Evolutionary conservation across 2,329 filamentous ascomycete genomes (phyloP).

Genomic region (Zymoseptoria ardabiliae): DNA sequence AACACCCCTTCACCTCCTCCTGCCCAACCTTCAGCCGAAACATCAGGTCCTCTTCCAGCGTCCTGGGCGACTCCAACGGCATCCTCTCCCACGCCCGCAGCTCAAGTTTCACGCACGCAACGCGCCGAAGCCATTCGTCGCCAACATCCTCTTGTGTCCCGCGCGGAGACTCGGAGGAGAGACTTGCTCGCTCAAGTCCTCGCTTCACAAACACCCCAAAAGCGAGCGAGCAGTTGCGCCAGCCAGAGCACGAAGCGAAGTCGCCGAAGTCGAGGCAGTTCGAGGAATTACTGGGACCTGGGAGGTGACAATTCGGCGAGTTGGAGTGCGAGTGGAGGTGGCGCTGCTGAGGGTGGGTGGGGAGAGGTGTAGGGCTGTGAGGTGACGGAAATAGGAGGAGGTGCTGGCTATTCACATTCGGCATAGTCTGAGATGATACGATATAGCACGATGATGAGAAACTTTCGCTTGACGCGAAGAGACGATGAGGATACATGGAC

Average conservation of each 20-base stretch:
- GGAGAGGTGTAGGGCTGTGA: slow-evolving; percentile 53
- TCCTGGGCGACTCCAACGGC: slow-evolving; percentile 27
- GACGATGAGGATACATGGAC: not conserved
- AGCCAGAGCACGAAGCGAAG: slow-evolving; percentile 77
- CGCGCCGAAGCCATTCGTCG: slow-evolving; percentile 79
- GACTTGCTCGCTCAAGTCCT: not conserved
- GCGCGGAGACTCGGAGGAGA: slow-evolving; percentile 29
- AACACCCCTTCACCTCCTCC: slow-evolving; percentile 17
- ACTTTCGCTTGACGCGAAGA: not conserved
- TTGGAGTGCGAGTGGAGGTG: slow-evolving; percentile 57
- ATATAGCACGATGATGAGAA: not conserved
- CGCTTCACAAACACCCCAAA: slow-evolving; percentile 19
- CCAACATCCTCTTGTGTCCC: slow-evolving; percentile 77
- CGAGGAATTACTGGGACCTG: slow-evolving; percentile 87
- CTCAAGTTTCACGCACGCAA: slow-evolving; percentile 55
- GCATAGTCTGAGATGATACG: not conserved
- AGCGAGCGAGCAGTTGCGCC: slow-evolving; percentile 58
- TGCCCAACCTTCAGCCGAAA: slow-evolving; percentile 16
- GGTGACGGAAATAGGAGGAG: no score
- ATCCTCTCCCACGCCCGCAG: slow-evolving; percentile 36
- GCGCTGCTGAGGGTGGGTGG: slow-evolving; percentile 55
- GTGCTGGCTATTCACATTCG: not conserved
- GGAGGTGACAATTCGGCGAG: slow-evolving; percentile 50
- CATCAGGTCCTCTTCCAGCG: slow-evolving; percentile 22
- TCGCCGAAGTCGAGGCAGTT: slow-evolving; percentile 51